These are phyloP conservation scores for Nadsonia fulvescens DNA, from an alignment of 805 yeast species.

Conservation along the genomic window DNA sequence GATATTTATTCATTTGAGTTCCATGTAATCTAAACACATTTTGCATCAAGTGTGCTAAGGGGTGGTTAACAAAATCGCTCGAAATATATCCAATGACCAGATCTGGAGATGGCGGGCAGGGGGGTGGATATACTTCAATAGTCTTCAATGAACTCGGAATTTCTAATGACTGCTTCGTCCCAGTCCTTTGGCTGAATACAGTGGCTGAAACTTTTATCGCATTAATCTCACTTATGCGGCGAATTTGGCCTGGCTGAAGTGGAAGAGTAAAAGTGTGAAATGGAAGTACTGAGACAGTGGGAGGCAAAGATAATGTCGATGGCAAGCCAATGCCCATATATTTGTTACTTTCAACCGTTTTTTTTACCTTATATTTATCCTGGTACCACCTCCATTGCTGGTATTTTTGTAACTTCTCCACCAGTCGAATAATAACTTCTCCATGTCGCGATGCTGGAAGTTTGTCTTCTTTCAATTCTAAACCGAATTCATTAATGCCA, in stretches of 20 bases:
- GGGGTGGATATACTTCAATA: slow-evolving; percentile 15
- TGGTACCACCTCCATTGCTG: too few species aligned
- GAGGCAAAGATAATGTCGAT: slow-evolving; percentile 12
- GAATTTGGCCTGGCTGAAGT: slow-evolving; percentile 11
- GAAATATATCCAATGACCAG: slow-evolving; percentile 18
- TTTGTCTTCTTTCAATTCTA: too few species aligned
- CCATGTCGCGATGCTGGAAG: too few species aligned
- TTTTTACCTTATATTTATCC: too few species aligned
- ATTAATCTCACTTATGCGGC: slow-evolving; percentile 13
- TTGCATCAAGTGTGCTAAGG: slow-evolving; percentile 20
- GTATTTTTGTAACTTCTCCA: too few species aligned
- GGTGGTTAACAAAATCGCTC: slow-evolving; percentile 18
- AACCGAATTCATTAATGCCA: too few species aligned
- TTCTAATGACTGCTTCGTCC: too few species aligned
- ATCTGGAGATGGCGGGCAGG: slow-evolving; percentile 13
- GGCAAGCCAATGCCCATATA: slow-evolving; percentile 9
- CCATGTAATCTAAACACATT: slow-evolving; percentile 18
- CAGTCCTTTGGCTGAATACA: slow-evolving; percentile 10
- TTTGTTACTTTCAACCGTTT: too few species aligned
- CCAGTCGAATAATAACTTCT: too few species aligned
- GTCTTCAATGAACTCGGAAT: slow-evolving; percentile 19
- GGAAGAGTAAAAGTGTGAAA: slow-evolving; percentile 20
- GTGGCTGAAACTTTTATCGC: slow-evolving; percentile 14
- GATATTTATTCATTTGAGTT: slow-evolving; percentile 1
- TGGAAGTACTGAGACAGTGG: slow-evolving; percentile 16